Evolutionary conservation across 2,329 filamentous ascomycete genomes (phyloP).

Genomic region (Aureobasidium namibiae): DNA sequence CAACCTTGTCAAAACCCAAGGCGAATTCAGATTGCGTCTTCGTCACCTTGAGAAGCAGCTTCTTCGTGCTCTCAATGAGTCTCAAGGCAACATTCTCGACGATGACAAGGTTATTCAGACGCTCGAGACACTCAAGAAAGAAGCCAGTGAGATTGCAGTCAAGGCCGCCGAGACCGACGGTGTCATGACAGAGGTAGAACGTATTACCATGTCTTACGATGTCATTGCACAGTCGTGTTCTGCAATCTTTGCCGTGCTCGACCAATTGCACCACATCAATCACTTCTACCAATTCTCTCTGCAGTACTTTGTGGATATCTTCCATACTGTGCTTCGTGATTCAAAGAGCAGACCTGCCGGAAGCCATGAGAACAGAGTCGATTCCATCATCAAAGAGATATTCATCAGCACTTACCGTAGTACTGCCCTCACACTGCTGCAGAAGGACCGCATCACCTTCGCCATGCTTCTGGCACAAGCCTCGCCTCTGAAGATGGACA

Average conservation of each 20-base stretch:
- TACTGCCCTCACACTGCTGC: slow-evolving; percentile 84
- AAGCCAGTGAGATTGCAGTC: slow-evolving; percentile 87
- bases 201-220: slow-evolving; percentile 89
- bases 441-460: slow-evolving; percentile 88
- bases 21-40: slow-evolving; percentile 97
- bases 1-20: slow-evolving; percentile 96
- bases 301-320: slow-evolving; percentile 96
- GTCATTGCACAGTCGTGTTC: slow-evolving; percentile 92
- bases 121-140: slow-evolving; percentile 93
- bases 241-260: slow-evolving; percentile 91
- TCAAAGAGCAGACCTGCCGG: slow-evolving; percentile 64
- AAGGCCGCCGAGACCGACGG: slow-evolving; percentile 97
- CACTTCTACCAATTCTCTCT: slow-evolving; percentile 99
- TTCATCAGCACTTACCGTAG: slow-evolving; percentile 89
- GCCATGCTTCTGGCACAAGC: slow-evolving; percentile 93
- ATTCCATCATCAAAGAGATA: slow-evolving; percentile 83
- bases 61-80: slow-evolving; percentile 92
- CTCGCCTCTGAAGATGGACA: slow-evolving; percentile 93
- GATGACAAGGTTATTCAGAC: slow-evolving; percentile 98
- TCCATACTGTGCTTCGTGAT: slow-evolving; percentile 78
- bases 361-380: slow-evolving; percentile 57
- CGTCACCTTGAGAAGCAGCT: slow-evolving; percentile 90
- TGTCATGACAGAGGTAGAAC: slow-evolving; percentile 96
- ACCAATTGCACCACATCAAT: slow-evolving; percentile 95
- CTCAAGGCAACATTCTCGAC: slow-evolving; percentile 92